Evolutionary conservation across 1,284 basidiomycete species (phyloP).

Genomic region (Uromyces viciae-fabae): DNA sequence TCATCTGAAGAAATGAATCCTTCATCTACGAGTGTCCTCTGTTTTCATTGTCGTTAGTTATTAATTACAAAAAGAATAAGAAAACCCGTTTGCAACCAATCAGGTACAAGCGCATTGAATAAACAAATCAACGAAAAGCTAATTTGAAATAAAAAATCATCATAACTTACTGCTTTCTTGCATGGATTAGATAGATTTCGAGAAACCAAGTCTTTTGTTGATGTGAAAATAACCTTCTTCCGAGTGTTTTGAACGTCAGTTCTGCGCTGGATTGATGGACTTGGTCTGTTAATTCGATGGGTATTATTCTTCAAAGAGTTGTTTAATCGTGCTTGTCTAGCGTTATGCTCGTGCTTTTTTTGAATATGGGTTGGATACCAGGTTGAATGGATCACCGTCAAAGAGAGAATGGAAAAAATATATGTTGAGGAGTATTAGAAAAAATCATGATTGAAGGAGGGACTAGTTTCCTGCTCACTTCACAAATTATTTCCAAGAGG

Average conservation of each 20-base stretch:
- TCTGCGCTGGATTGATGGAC: neutral
- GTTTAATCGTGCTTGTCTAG: neutral
- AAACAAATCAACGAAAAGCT: neutral
- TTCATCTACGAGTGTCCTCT: neutral
- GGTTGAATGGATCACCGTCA: neutral
- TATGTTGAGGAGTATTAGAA: neutral
- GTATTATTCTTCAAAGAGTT: neutral
- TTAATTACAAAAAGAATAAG: neutral
- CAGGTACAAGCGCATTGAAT: neutral
- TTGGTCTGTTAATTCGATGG: neutral
- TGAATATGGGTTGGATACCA: neutral
- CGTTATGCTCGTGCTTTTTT: neutral
- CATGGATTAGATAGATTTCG: neutral
- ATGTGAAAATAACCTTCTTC: neutral
- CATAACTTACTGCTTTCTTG: conserved; percentile 22
- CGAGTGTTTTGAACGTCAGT: neutral
- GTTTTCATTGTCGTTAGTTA: neutral
- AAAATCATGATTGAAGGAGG: too few species aligned
- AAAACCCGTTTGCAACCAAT: neutral
- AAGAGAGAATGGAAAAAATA: neutral
- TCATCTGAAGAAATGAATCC: conserved; percentile 18
- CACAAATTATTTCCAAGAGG: conserved; percentile 22
- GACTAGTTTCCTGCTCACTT: neutral
- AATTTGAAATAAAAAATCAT: neutral
- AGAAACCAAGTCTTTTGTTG: neutral